phyloP scores from a whole-genome alignment of 805 yeast genomes.

The Cyberlindnera euphorbiae region DNA sequence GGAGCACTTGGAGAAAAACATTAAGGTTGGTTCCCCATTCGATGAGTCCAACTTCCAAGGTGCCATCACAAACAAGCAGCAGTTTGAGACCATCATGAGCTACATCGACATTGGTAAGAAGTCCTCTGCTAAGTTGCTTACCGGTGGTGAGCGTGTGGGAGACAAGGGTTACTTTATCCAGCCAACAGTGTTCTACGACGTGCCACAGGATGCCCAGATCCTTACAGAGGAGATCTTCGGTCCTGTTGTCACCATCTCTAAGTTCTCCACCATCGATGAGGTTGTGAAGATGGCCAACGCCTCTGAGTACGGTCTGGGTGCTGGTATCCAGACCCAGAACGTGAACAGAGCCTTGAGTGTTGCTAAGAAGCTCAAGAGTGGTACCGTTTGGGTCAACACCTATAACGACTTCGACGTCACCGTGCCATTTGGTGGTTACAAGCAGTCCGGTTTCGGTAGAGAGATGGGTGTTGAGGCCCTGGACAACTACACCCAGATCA shows the following conservation, averaged over 20 bases:
- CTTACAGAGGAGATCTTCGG: slow-evolving; percentile 77
- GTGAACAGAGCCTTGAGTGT: slow-evolving; percentile 59
- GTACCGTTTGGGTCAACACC: slow-evolving; percentile 78
- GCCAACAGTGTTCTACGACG: slow-evolving; percentile 74
- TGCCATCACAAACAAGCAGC: slow-evolving; percentile 69
- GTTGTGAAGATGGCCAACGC: slow-evolving; percentile 63
- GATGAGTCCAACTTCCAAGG: slow-evolving; percentile 66
- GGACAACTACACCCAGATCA: slow-evolving; percentile 69
- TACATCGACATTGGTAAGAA: slow-evolving; percentile 63
- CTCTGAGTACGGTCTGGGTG: slow-evolving; percentile 74
- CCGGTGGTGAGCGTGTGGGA: slow-evolving; percentile 68
- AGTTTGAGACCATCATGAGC: slow-evolving; percentile 62
- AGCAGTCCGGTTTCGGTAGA: slow-evolving; percentile 79
- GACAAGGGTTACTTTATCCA: slow-evolving; percentile 65
- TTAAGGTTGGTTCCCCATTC: slow-evolving; percentile 75
- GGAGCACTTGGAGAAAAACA: slow-evolving; percentile 44
- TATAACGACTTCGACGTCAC: slow-evolving; percentile 71
- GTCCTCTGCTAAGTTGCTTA: slow-evolving; percentile 60
- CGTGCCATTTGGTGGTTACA: slow-evolving; percentile 81
- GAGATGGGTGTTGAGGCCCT: slow-evolving; percentile 81
- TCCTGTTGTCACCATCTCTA: slow-evolving; percentile 68
- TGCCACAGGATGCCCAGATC: slow-evolving; percentile 54
- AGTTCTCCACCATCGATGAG: slow-evolving; percentile 65
- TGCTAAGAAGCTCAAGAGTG: slow-evolving; percentile 62
- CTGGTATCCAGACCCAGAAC: slow-evolving; percentile 69